Base-by-base conservation (phyloP, 2,329 filamentous ascomycete genomes). In the Fusarium subglutinans region DNA sequence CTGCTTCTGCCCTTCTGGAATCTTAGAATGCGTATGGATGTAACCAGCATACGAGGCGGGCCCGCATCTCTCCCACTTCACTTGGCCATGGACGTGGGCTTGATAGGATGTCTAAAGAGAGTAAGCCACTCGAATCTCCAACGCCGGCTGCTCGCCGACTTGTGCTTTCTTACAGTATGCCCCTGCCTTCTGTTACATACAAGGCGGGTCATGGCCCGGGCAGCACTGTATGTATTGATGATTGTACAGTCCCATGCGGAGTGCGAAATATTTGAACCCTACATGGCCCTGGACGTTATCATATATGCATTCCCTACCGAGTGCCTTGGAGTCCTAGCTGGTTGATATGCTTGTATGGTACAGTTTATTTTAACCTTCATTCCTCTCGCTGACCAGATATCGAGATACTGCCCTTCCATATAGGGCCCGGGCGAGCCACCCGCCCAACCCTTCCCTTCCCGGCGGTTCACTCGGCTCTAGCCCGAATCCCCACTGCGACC, bases 391-490 rank as follows among this genome's bases (percentile, higher is more conserved):
- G 72, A 72, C 50, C 60, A 77, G 72, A 74, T 74, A 80, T 79
- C 72, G 73, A 80, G 76, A 81, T 79, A 70, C 69, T 72, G 67
- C 62, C 55, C 64, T 50, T 53, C 45, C 38, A 63, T 68, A 63
- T 63, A 63, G 65, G 73, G 56, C 66, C 76, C 77, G 66, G 66
- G 74, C 63, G 64, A 76, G 70, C 72, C 70, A 67, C 63, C 75
- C 69, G 61, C 61, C 54, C 68, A 75, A 66, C 72, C 73, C 76
- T 72, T 76, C 77, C 69, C 77, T 78, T 78, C 77, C 75, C 77
- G 80, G 81, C 80, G 79, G 78, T 80, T 82, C 78, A 78, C 76
- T 82, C 82, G 82, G 82, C 81, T 83, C 77, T 75, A 81, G 79
- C 78, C 81, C 79, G 78, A 82, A 78, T 76, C 76, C 74, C 79